A percentile compares a stretch with the other conserved stretches of the same genome.
Evolutionary conservation across 2,329 filamentous ascomycete species (phyloP).

Genomic region (Didymella sp.): DNA sequence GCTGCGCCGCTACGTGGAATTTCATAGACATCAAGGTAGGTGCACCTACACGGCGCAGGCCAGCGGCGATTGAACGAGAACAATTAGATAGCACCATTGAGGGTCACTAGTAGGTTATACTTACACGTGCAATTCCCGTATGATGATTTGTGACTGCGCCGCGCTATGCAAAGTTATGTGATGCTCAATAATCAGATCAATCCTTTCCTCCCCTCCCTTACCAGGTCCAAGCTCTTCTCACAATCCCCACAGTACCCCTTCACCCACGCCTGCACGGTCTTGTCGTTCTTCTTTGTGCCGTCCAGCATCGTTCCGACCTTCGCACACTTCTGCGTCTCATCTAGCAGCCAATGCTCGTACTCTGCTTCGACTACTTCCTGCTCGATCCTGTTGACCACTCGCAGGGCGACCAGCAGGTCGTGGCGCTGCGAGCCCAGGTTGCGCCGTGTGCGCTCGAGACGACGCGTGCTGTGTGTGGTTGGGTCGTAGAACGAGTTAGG

Average conservation of each 20-base stretch:
- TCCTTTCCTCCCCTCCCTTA: conserved; percentile 16
- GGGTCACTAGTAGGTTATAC: too few species aligned
- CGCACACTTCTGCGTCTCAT: conserved; percentile 79
- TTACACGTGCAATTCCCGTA: too few species aligned
- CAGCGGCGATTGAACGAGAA: too few species aligned
- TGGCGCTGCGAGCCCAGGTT: conserved; percentile 84
- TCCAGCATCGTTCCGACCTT: conserved; percentile 61
- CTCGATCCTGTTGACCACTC: conserved; percentile 89
- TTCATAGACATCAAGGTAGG: too few species aligned
- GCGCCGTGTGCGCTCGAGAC: conserved; percentile 79
- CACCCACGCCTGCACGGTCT: conserved; percentile 63
- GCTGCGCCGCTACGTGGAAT: too few species aligned
- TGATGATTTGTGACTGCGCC: neutral
- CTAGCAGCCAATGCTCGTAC: conserved; percentile 90
- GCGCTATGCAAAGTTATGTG: neutral
- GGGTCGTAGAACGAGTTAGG: conserved; percentile 25
- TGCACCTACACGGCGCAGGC: too few species aligned
- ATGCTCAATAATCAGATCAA: conserved; percentile 14
- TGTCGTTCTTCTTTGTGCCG: conserved; percentile 47
- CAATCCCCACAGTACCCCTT: conserved; percentile 70
- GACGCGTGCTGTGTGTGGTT: conserved; percentile 52
- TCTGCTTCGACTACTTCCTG: conserved; percentile 83
- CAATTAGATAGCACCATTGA: too few species aligned
- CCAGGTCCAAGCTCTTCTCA: conserved; percentile 44
- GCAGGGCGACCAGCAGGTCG: conserved; percentile 87